Evolutionary conservation across 805 yeast species (phyloP).

Genomic region (Nakazawaea pomicola): DNA sequence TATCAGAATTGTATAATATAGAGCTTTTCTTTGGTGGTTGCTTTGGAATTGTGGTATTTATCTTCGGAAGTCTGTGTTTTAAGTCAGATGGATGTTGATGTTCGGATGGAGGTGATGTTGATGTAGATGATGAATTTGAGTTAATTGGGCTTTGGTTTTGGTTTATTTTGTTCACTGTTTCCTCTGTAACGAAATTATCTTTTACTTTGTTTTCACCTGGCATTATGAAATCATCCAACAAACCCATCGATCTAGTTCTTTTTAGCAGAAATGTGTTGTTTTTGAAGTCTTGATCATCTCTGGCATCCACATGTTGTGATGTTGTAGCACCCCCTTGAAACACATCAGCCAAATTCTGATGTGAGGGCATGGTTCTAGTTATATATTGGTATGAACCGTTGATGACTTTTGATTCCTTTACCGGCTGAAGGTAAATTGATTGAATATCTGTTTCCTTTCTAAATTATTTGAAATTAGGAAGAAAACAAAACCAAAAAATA

Average conservation of each 20-base stretch:
- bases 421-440: no score
- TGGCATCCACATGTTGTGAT: conserved; percentile 65
- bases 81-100: neutral
- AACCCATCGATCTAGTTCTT: conserved; percentile 78
- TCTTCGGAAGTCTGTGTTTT: conserved; percentile 8
- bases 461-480: no score
- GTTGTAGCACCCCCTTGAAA: conserved; percentile 59
- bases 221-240: conserved; percentile 47
- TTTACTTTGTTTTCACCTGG: conserved; percentile 71
- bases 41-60: conserved; percentile 1
- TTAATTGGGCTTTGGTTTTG: no score
- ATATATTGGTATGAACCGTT: neutral
- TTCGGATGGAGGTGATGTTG: neutral
- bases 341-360: conserved; percentile 21
- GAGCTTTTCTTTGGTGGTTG: conserved; percentile 5
- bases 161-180: conserved; percentile 80
- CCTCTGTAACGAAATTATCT: conserved; percentile 91
- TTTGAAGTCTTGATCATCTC: conserved; percentile 64
- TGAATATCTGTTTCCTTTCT: no score
- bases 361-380: conserved; percentile 10
- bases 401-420: no score
- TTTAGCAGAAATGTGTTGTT: conserved; percentile 69
- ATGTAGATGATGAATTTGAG: conserved; percentile 7
- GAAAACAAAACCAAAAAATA: no score
- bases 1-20: conserved; percentile 11